Evolutionary conservation across 1,139 yeast genomes (phyloP).

Genomic region (Diutina mesorugosa): DNA sequence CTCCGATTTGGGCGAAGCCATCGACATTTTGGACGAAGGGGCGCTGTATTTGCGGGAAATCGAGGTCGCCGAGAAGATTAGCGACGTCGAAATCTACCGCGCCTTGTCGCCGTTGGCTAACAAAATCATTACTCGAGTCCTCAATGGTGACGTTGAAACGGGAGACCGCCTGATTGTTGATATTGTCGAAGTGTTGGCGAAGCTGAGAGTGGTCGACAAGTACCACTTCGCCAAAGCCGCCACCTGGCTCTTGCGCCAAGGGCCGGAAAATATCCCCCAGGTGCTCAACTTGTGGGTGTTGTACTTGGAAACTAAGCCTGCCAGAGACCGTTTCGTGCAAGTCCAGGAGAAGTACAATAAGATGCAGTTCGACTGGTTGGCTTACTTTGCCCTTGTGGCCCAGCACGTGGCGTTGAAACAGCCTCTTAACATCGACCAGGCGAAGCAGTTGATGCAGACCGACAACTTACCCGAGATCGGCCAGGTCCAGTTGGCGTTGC

Average conservation of each 20-base stretch:
- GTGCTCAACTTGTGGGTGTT: slow-evolving; percentile 23
- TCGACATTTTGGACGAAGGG: slow-evolving; percentile 31
- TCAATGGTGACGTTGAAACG: slow-evolving; percentile 6
- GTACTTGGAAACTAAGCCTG: slow-evolving; percentile 15
- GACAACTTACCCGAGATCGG: slow-evolving; percentile 13
- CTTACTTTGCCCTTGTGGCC: slow-evolving; percentile 22
- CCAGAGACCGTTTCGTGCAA: slow-evolving; percentile 4
- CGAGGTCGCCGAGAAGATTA: slow-evolving; percentile 20
- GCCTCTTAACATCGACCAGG: slow-evolving; percentile 14
- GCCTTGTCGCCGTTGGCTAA: slow-evolving; percentile 17
- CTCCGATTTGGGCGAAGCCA: slow-evolving; percentile 16
- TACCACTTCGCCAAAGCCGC: slow-evolving; percentile 19
- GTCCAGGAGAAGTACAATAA: slow-evolving; percentile 7
- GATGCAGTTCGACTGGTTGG: slow-evolving; percentile 14
- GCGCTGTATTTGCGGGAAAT: slow-evolving; percentile 25
- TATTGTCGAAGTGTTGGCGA: slow-evolving; percentile 16
- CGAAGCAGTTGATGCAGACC: slow-evolving; percentile 16
- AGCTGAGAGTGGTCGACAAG: slow-evolving; percentile 19
- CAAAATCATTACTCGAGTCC: slow-evolving; percentile 12
- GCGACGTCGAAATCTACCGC: slow-evolving; percentile 12
- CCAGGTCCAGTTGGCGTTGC: slow-evolving; percentile 11
- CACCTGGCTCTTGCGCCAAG: slow-evolving; percentile 9
- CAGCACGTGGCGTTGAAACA: slow-evolving; percentile 15
- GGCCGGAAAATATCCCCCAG: slow-evolving; percentile 11
- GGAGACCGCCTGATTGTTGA: slow-evolving; percentile 11